Evolutionary conservation across 2,329 filamentous ascomycete species (phyloP).

Genomic region (Zasmidium citrigriseum): DNA sequence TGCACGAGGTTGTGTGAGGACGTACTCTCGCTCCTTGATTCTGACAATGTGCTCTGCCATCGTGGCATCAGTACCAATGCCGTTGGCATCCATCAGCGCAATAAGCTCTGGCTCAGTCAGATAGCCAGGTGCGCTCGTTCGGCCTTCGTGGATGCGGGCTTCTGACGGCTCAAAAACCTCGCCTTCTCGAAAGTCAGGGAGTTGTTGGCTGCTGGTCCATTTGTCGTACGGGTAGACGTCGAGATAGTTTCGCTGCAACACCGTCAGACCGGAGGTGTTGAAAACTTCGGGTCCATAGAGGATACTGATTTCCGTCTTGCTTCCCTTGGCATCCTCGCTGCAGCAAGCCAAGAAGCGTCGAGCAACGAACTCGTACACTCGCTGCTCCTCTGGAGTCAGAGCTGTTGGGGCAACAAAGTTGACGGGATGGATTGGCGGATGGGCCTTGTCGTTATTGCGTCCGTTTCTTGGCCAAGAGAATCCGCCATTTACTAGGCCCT

Average conservation of each 20-base stretch:
- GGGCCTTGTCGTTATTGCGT: slow-evolving; percentile 90
- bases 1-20: slow-evolving; percentile 61
- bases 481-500: slow-evolving; percentile 69
- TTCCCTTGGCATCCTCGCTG: slow-evolving; percentile 87
- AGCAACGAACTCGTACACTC: slow-evolving; percentile 88
- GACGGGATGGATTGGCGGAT: slow-evolving; percentile 95
- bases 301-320: slow-evolving; percentile 82
- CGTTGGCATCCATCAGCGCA: slow-evolving; percentile 95
- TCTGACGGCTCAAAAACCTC: slow-evolving; percentile 87
- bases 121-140: slow-evolving; percentile 80
- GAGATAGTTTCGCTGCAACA: slow-evolving; percentile 87
- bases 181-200: slow-evolving; percentile 76
- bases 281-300: slow-evolving; percentile 82
- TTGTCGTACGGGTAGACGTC: slow-evolving; percentile 96
- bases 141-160: slow-evolving; percentile 86
- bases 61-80: slow-evolving; percentile 96
- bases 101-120: slow-evolving; percentile 95
- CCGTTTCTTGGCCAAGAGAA: slow-evolving; percentile 83
- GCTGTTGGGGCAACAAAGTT: slow-evolving; percentile 69
- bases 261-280: slow-evolving; percentile 77
- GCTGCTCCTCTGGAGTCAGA: slow-evolving; percentile 63
- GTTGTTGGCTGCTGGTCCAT: slow-evolving; percentile 83
- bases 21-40: slow-evolving; percentile 88
- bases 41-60: slow-evolving; percentile 99
- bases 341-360: slow-evolving; percentile 94